Conservation (phyloP, 2,329 filamentous ascomycete genomes). For the Whalleya microplaca region DNA sequence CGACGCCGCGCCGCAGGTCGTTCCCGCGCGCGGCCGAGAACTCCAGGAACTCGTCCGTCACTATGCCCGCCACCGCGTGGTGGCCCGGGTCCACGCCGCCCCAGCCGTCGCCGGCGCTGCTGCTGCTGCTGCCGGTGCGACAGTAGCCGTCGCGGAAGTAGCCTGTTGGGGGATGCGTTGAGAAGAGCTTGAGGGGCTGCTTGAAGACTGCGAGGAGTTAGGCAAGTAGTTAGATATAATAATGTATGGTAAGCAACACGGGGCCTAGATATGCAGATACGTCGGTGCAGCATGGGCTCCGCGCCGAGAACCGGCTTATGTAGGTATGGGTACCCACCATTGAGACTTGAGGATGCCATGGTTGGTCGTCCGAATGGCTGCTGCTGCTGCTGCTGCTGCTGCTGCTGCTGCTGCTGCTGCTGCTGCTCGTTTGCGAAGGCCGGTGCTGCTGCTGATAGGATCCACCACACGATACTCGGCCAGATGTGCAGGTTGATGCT, state of each 20-base stretch:
- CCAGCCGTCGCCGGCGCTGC: no score
- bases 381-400: neutral
- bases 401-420: neutral
- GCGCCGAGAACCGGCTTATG: no score
- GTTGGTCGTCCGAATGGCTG: neutral
- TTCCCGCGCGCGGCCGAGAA: conserved; percentile 63
- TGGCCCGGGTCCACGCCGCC: conserved; percentile 57
- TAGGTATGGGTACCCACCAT: neutral
- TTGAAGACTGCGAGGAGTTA: conserved; percentile 51
- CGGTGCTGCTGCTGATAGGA: no score
- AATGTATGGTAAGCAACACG: no score
- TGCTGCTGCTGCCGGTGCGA: conserved; percentile 42
- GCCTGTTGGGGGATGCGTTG: conserved; percentile 61
- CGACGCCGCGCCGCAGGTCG: conserved; percentile 54
- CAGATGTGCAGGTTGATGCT: no score
- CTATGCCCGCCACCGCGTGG: conserved; percentile 60
- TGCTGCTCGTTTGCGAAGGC: neutral
- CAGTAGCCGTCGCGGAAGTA: conserved; percentile 67
- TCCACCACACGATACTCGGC: no score
- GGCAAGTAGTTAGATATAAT: no score
- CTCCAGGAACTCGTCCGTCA: conserved; percentile 65
- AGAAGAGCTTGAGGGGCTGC: conserved; percentile 61
- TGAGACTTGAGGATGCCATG: neutral
- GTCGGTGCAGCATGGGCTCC: no score
- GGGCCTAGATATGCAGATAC: no score